Conservation (phyloP, 306 rosid genomes). For the Prunus persica region Prunus_persica_NCBIv2 NC_034015.1:17299001-17299500, state of each 20-base stretch:
- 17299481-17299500: conserved; percentile 55
- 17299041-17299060: conserved; percentile 30
- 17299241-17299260: conserved; percentile 24
- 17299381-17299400: conserved; percentile 25
- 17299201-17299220: conserved; percentile 24
- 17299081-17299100: background rate
- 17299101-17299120: conserved; percentile 2
- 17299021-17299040: background rate
- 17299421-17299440: conserved; percentile 94
- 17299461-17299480: conserved; percentile 65
- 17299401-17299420: conserved; percentile 66
- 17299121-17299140: conserved; percentile 55
- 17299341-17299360: conserved; percentile 57
- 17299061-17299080: background rate
- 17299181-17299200: conserved; percentile 21
- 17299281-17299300: conserved; percentile 20
- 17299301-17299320: conserved; percentile 24
- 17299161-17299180: conserved; percentile 28
- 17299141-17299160: conserved; percentile 41
- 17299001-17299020: conserved; percentile 4
- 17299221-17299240: conserved; percentile 30
- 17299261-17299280: conserved; percentile 8
- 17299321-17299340: conserved; percentile 26
- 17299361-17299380: conserved; percentile 59
- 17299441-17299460: conserved; percentile 83